These are phyloP conservation scores for Claviceps pazoutovae DNA, from an alignment of 2,329 filamentous ascomycete genomes.

Conservation along the genomic window DNA sequence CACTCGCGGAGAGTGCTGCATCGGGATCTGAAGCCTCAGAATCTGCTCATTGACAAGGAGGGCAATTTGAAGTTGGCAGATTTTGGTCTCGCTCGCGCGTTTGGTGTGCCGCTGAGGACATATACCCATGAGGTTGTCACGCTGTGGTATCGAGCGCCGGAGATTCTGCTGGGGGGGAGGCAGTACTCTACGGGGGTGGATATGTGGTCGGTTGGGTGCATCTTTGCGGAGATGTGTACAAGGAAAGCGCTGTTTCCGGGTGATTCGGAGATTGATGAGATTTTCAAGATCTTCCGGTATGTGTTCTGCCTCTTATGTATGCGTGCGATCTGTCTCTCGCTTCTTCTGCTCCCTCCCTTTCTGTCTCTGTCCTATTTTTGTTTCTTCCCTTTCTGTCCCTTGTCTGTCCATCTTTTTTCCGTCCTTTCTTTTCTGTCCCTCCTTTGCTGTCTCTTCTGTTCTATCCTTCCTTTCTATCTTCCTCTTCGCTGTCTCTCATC, in stretches of 20 bases:
- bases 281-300: slow-evolving; percentile 55
- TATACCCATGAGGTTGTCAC: slow-evolving; percentile 95
- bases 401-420: neutral
- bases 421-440: neutral
- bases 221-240: slow-evolving; percentile 94
- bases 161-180: slow-evolving; percentile 78
- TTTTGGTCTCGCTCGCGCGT: slow-evolving; percentile 79
- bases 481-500: too few species aligned
- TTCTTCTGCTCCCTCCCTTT: too few species aligned
- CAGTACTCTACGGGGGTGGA: slow-evolving; percentile 91
- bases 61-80: slow-evolving; percentile 84
- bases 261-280: slow-evolving; percentile 51
- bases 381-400: neutral
- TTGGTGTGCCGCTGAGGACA: slow-evolving; percentile 78
- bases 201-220: slow-evolving; percentile 92
- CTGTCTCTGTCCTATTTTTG: neutral
- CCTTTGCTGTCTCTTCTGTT: neutral
- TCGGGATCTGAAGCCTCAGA: slow-evolving; percentile 82
- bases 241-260: slow-evolving; percentile 85
- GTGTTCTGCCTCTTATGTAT: slow-evolving; percentile 8
- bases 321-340: too few species aligned
- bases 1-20: slow-evolving; percentile 80
- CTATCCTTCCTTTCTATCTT: neutral
- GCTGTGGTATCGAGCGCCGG: slow-evolving; percentile 81
- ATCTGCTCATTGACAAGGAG: slow-evolving; percentile 71